Evolutionary conservation across 768 basidiomycete genomes (phyloP).

Genomic region (Tulasnella calospora): DNA sequence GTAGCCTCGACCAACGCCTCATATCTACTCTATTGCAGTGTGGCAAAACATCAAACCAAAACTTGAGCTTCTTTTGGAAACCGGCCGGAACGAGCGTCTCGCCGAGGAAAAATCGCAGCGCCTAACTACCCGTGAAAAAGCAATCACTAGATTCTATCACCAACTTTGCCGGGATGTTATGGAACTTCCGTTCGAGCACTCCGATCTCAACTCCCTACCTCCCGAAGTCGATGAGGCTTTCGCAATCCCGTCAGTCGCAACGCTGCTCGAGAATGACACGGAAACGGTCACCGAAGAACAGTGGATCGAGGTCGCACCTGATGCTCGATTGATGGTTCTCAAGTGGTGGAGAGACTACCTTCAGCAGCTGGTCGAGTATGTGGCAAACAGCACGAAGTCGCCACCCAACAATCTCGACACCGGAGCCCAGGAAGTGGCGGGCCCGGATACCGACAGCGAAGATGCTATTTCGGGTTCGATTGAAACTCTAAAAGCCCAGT

Average conservation of each 20-base stretch:
- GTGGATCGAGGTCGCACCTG: neutral
- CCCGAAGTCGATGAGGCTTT: neutral
- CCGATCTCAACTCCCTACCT: neutral
- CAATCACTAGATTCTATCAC: neutral
- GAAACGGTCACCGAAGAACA: neutral
- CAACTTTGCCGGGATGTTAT: neutral
- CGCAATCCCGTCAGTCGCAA: neutral
- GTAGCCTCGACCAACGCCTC: no score
- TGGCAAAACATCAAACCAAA: neutral
- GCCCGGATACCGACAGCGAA: neutral
- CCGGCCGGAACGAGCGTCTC: neutral
- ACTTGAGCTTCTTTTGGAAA: neutral
- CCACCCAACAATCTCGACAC: neutral
- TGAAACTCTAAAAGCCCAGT: neutral
- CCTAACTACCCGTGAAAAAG: neutral
- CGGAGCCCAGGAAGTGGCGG: neutral
- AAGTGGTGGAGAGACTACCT: neutral
- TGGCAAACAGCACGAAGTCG: neutral
- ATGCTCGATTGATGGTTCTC: neutral
- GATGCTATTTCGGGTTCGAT: neutral
- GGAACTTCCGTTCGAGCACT: neutral
- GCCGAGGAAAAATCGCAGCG: neutral
- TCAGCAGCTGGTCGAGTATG: neutral
- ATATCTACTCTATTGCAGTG: neutral
- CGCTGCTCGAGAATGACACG: neutral